Base-by-base conservation (phyloP, 768 basidiomycete genomes). In the Strobilomyces dryophilus region DNA sequence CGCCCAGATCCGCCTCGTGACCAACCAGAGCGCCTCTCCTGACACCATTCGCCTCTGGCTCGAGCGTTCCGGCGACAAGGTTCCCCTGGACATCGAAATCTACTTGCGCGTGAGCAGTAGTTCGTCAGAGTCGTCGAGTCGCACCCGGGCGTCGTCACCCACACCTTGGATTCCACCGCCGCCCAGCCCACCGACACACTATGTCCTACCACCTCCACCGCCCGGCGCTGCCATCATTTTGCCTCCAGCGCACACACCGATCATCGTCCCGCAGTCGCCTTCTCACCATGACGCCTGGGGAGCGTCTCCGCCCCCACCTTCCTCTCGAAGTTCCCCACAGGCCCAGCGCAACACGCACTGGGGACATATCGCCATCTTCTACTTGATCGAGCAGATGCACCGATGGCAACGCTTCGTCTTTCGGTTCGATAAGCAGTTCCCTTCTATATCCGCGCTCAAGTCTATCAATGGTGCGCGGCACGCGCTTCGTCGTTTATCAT, bases 31-130 rank as follows among this genome's bases (percentile, higher is more conserved):
- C 37, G 74, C 85, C 9, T 87, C 87, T 27, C 80, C 89, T 26
- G 89, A 92, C 62, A 89, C 84, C 6, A 80, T 92, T 45, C 84
- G 89, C 8, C 76, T 92, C 11, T 92, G 89, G 89, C 76, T 92
- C 0, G 88, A 90, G 66, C 83, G 89, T 26, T 86, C 89, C 12
- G 89, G 89, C 17, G 72, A 76, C 47, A 76, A 70, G 5, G 81
- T 84, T 7, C 84, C 89, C 7, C 77, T 92, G 9, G 89, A 90
- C 65, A 87, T 92, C 54, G 87, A 90, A 65, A 89, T 92, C 44
- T 84, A 82, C 65, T 72, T 92, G 36, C 83, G 82, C 34, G 79
- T 84, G 26, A 71, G 72, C 34, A 69, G 61, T 18, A 51, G 65
- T 36, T 65, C 63, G 57, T 41, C 62, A 5, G 59, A 66, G 32